Percentiles rank a stretch among this genome's conserved stretches.
phyloP scores from a whole-genome alignment of 176 grass and related monocot genomes.

The Zoysia pacifica region DNA sequence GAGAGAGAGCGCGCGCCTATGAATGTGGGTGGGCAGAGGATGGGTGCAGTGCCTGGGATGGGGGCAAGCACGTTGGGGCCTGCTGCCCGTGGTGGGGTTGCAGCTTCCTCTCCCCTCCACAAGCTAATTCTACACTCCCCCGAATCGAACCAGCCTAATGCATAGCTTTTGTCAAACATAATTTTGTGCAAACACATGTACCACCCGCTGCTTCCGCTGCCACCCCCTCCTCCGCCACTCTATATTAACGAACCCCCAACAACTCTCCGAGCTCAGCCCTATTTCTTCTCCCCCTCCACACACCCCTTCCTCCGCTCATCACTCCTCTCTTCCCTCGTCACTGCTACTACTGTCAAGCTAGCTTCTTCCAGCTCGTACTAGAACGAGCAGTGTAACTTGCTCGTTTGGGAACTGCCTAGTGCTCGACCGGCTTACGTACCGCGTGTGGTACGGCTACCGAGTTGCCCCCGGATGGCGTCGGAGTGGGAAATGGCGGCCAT shows the following conservation, averaged over 20 bases:
- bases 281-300: slow-evolving; percentile 41
- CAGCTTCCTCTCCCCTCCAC: slow-evolving; percentile 48
- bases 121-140: slow-evolving; percentile 40
- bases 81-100: slow-evolving; percentile 51
- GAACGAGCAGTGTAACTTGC: slow-evolving; percentile 32
- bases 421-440: not conserved
- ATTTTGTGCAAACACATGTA: slow-evolving; percentile 56
- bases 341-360: not conserved
- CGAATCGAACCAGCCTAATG: slow-evolving; percentile 44
- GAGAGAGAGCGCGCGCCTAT: slow-evolving; percentile 40
- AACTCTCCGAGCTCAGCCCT: slow-evolving; percentile 41
- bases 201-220: slow-evolving; percentile 2
- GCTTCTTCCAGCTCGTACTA: slow-evolving; percentile 20
- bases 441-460: not conserved
- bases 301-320: slow-evolving; percentile 9
- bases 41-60: slow-evolving; percentile 57
- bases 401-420: slow-evolving; percentile 14
- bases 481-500: slow-evolving; percentile 76
- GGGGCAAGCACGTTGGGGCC: slow-evolving; percentile 56
- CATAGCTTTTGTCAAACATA: slow-evolving; percentile 54
- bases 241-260: slow-evolving; percentile 40
- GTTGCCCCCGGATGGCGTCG: slow-evolving; percentile 49
- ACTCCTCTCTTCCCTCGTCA: not conserved
- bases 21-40: slow-evolving; percentile 53
- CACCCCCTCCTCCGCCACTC: not conserved